These are phyloP conservation scores for Phytophthora parvispora DNA, from an alignment of 352 stramenopile genomes.

Conservation along the genomic window DNA sequence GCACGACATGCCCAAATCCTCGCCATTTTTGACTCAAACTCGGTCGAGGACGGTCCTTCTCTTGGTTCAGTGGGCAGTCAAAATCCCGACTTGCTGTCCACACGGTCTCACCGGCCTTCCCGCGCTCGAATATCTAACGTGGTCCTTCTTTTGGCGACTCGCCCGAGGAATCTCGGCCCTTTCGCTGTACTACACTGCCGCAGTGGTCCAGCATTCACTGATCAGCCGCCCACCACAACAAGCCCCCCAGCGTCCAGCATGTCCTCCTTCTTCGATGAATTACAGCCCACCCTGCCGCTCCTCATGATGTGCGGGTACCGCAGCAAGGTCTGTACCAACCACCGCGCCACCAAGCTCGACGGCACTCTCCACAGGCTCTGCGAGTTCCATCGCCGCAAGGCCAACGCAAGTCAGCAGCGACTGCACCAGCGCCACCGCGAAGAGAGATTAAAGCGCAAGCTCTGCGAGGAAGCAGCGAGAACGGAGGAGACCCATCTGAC, in stretches of 20 bases:
- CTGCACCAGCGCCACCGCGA: constrained; percentile 48
- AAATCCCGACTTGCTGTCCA: too few species aligned
- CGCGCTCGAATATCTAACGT: too few species aligned
- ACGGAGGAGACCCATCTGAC: neutral
- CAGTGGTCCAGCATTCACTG: neutral
- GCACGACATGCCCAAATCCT: too few species aligned
- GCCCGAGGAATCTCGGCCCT: neutral
- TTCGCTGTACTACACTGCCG: neutral
- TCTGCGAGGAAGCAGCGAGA: neutral
- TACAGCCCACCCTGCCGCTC: constrained; percentile 6
- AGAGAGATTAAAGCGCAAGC: constrained; percentile 3
- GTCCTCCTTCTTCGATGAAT: constrained; percentile 9
- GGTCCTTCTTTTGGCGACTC: neutral
- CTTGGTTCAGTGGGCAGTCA: too few species aligned
- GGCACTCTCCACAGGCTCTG: constrained; percentile 67
- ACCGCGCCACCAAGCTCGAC: constrained; percentile 56
- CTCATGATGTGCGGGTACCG: constrained; percentile 51
- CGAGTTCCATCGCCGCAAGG: constrained; percentile 65
- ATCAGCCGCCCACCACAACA: neutral
- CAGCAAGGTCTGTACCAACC: constrained; percentile 64
- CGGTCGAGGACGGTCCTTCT: too few species aligned
- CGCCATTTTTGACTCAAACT: too few species aligned
- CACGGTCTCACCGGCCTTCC: too few species aligned
- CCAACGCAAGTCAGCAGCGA: constrained; percentile 66
- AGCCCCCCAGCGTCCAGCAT: neutral